Conservation (phyloP, 139 green algal species). For the Mychonastes homosphaera region DNA sequence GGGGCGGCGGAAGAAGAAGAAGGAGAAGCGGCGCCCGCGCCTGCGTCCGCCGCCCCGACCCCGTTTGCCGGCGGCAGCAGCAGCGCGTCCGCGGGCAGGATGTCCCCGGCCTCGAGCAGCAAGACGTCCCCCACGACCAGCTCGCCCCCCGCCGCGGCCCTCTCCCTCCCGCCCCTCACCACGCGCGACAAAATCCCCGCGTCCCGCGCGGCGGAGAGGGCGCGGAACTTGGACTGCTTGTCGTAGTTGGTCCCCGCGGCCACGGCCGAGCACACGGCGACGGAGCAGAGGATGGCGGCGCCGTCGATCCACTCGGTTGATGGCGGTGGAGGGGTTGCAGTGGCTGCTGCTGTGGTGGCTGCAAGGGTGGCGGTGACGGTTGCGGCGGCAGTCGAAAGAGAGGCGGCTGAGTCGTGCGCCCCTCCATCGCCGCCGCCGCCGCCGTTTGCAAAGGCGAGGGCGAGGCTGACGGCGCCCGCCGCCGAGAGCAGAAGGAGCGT, state of each 20-base stretch:
- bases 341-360: no score
- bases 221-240: conserved; percentile 78
- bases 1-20: no score
- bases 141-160: conserved; percentile 34
- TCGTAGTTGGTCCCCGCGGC: conserved; percentile 73
- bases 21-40: no score
- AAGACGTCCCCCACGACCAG: conserved; percentile 73
- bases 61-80: conserved; percentile 30
- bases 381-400: no score
- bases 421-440: conserved; percentile 11
- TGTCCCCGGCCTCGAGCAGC: conserved; percentile 70
- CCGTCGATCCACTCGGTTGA: no score
- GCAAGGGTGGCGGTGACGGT: no score
- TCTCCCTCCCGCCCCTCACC: conserved; percentile 37
- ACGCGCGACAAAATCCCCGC: no score
- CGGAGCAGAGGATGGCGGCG: conserved; percentile 58
- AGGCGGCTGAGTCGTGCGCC: no score
- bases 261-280: conserved; percentile 60
- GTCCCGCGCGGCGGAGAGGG: conserved; percentile 52
- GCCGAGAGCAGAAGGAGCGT: conserved; percentile 53
- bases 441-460: conserved; percentile 28
- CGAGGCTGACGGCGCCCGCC: conserved; percentile 40
- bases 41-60: no score
- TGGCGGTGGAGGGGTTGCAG: no score
- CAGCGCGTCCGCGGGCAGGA: conserved; percentile 67